Base-by-base conservation (phyloP, 2,329 filamentous ascomycete species). In the Penicillium sp. region DNA sequence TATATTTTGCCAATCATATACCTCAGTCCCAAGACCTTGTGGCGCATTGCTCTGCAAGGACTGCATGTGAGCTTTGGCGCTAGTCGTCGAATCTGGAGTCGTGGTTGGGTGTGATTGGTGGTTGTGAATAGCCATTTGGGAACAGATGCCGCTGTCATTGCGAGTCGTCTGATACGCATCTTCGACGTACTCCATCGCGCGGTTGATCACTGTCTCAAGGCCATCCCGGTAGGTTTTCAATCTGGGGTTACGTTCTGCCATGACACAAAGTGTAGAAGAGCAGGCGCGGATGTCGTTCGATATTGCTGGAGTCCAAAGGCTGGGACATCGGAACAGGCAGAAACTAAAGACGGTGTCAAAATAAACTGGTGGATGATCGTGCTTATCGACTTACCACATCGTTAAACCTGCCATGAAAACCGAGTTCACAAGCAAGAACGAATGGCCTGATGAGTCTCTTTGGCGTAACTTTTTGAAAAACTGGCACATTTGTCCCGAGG, bases 271-370 rank as follows among this genome's bases (percentile, higher is more conserved):
- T 10, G 55, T 51, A 0, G 62, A 65, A 0, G 63, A 67, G 45
- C 63, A 65, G 14, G 65, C 65, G 0, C 65, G 56, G 3, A 67
- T 48, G 24, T 67, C 63, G 19, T 67, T 64, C 1, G 63, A 63
- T 19, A 64, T 59, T 7, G 52, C 48, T 3, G 59, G 49, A 8
- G 60, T 62, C 63, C 63, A 65, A 3, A 67, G 54, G 6, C 45
- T 16, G 1, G 65, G 63, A 9, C 59, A 62, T 10, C 65, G 60
- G 35, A 66, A 65, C 7, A 67, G 58, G 35, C 63, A 62, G 24
- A 65, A 58, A 21, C 65, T 67, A 11, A 11, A 37, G 14, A 42
- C 9, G 4, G 4, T 2, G 5, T 31, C 8, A 39, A 3, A n/a
- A 21, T 16, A 2, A 9, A 4, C 19, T 1, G 9, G 11, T 9